Evolutionary conservation across 2,329 filamentous ascomycete species (phyloP), one percentile per base, ranked within the genome.

Genomic region (Ambrosiella cleistominuta): DNA sequence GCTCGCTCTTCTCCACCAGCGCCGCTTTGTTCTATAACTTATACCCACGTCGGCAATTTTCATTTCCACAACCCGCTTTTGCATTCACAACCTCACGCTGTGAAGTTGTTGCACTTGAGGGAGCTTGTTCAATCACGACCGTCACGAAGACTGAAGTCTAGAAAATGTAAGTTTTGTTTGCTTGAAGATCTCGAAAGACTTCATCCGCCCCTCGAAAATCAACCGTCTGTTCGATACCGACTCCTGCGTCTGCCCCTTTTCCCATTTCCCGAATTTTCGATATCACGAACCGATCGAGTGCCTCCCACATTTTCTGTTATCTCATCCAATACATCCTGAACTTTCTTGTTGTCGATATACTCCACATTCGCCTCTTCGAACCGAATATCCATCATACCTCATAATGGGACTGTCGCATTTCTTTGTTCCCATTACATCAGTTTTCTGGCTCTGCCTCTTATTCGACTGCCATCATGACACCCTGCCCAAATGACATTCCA

Each of bases 1-100:
- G 15, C 44, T 47, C 44, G 9, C 17, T 49, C 19, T 56, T 35
- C 54, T 56, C 45, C 44, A 45, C 44, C 45, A 51, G 44, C 44
- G 37, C 55, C 57, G 42, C 52, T 53, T 47, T 47, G 36, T 47
- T 17, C 54, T 56, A 17, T 40, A 44, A 37, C 38, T 36, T 54
- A 39, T 39, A 54, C 15, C 51, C 38, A 37, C 37, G 51, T 39
- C 36, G 38, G 12, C n/a, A 39, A 36, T 37, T 39, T 39, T 49
- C 15, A 17, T 27, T 13, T 15, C 17, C 45, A 49, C 35, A 12
- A 15, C 9, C 17, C 15, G 17, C 51, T 17, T 54, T 39, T 54
- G 17, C 51, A 39, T 39, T 13, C 13, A n/a, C 51, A 37, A 54
- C 51, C 38, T 13, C 36, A 37, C 39, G 11, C 19, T 37, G 36